Evolutionary conservation across 345 rosid species (phyloP).

Genomic region (Mallotus nudiflorus): DNA sequence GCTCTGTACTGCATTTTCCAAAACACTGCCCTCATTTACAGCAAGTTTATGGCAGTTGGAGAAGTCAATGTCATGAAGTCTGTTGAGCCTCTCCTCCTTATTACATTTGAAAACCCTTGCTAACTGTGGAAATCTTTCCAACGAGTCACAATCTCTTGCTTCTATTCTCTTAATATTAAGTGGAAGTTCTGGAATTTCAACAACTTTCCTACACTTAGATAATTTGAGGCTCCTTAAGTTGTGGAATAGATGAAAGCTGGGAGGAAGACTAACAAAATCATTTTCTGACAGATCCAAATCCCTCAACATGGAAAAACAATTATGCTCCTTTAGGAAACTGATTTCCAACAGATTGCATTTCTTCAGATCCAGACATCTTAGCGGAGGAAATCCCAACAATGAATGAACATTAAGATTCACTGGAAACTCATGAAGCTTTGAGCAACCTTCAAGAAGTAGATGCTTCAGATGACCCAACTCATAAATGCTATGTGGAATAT

Average conservation of each 20-base stretch:
- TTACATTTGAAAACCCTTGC: slow-evolving; percentile 6
- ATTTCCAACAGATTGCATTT: slow-evolving; percentile 13
- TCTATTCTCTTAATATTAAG: slow-evolving; percentile 12
- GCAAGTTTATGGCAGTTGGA: slow-evolving; percentile 24
- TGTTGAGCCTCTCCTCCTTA: neutral
- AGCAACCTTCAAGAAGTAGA: slow-evolving; percentile 25
- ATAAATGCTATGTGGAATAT: slow-evolving; percentile 27
- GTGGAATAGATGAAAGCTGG: slow-evolving; percentile 1
- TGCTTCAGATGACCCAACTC: slow-evolving; percentile 10
- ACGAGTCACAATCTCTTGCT: slow-evolving; percentile 16
- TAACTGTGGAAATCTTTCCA: slow-evolving; percentile 18
- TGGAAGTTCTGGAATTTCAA: slow-evolving; percentile 24
- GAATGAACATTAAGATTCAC: neutral
- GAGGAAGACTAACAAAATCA: slow-evolving; percentile 18
- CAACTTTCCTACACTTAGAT: slow-evolving; percentile 19
- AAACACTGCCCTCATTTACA: neutral
- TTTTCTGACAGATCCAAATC: slow-evolving; percentile 19
- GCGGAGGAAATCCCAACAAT: neutral
- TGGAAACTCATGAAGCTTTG: slow-evolving; percentile 23
- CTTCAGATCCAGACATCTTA: slow-evolving; percentile 9
- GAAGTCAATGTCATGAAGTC: slow-evolving; percentile 22
- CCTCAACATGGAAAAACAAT: slow-evolving; percentile 14
- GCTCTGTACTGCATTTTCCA: slow-evolving; percentile 4
- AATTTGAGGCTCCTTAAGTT: slow-evolving; percentile 14
- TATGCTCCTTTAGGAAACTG: slow-evolving; percentile 8